A percentile compares a stretch with the other conserved stretches of the same genome.
phyloP scores from a whole-genome alignment of 108 stramenopile genomes.

The Ochromonas danica region DNA sequence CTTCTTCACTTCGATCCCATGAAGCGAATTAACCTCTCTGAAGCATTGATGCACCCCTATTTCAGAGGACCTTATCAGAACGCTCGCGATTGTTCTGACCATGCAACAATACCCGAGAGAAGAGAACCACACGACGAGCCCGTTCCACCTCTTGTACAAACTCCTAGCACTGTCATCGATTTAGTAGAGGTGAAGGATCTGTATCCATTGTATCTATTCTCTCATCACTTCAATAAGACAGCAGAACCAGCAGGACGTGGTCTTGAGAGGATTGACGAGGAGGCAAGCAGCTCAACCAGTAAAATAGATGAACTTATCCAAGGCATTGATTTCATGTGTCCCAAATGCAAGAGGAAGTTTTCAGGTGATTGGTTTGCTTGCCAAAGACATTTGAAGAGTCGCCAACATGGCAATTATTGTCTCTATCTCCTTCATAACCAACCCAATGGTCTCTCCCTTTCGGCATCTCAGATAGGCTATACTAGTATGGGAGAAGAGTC shows the following conservation, averaged over 20 bases:
- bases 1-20: slow-evolving; percentile 51
- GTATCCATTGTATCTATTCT: too few species aligned
- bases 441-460: neutral
- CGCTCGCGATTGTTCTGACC: neutral
- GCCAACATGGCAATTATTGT: slow-evolving; percentile 81
- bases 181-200: neutral
- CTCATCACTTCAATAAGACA: too few species aligned
- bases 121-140: neutral
- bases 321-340: neutral
- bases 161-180: too few species aligned
- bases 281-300: too few species aligned
- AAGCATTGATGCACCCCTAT: slow-evolving; percentile 52
- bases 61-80: slow-evolving; percentile 43
- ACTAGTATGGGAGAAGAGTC: too few species aligned
- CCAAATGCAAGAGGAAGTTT: too few species aligned
- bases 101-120: too few species aligned
- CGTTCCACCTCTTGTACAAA: too few species aligned
- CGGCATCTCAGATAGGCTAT: too few species aligned
- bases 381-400: neutral
- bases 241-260: too few species aligned
- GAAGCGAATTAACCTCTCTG: slow-evolving; percentile 40
- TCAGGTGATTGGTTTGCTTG: slow-evolving; percentile 56
- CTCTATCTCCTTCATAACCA: slow-evolving; percentile 51
- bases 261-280: slow-evolving; percentile 3
- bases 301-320: neutral